phyloP scores from a whole-genome alignment of 2,329 filamentous ascomycete genomes.

The Diaporthe sp. region DNA sequence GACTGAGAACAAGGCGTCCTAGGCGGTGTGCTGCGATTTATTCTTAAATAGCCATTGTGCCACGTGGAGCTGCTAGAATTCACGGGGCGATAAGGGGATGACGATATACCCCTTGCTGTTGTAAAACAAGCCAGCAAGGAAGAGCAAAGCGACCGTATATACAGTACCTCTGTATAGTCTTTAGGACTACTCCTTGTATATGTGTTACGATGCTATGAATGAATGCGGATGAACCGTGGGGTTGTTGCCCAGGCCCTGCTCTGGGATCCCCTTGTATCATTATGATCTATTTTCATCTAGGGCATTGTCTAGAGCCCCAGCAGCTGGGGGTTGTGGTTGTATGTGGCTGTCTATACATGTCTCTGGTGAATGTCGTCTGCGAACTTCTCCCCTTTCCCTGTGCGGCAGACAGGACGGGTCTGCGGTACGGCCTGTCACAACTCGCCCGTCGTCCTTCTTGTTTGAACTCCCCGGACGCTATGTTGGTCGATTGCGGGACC shows the following conservation, averaged over 20 bases:
- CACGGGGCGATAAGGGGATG: background rate
- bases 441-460: background rate
- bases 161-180: background rate
- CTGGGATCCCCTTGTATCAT: slow-evolving; percentile 1
- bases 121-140: background rate
- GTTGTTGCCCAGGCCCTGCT: background rate
- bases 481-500: background rate
- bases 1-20: slow-evolving; percentile 51
- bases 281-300: background rate
- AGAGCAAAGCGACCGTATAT: slow-evolving; percentile 4
- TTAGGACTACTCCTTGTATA: too few relatives aligned
- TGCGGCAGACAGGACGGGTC: background rate
- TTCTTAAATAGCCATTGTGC: too few relatives aligned
- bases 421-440: background rate
- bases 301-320: background rate
- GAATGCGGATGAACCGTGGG: background rate
- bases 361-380: background rate
- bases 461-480: background rate
- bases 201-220: slow-evolving; percentile 19
- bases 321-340: too few relatives aligned
- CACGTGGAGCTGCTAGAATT: too few relatives aligned
- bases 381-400: background rate
- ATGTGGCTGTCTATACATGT: background rate
- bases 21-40: background rate
- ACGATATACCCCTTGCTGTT: slow-evolving; percentile 29